A percentile compares a stretch with the other conserved stretches of the same genome.
Evolutionary conservation across 2,329 filamentous ascomycete genomes (phyloP).

Genomic region (Cladosporium oxysporum): DNA sequence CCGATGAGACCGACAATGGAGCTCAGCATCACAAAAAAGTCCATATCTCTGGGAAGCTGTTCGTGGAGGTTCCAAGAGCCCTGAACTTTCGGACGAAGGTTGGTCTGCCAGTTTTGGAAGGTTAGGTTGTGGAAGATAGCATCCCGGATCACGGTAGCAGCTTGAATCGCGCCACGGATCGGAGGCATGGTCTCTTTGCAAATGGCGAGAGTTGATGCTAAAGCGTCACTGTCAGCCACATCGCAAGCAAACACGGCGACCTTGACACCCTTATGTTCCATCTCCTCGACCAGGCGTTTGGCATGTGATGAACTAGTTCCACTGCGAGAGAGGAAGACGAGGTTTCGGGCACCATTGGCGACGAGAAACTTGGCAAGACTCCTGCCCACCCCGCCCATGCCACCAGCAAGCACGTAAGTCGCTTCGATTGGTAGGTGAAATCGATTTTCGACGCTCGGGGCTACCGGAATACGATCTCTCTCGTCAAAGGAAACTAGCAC

Average conservation of each 20-base stretch:
- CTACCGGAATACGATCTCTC: not conserved
- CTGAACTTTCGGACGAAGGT: slow-evolving; percentile 31
- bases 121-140: slow-evolving; percentile 30
- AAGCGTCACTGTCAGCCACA: not conserved
- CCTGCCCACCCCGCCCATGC: slow-evolving; percentile 4
- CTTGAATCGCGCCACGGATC: slow-evolving; percentile 31
- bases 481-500: too few relatives aligned
- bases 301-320: too few relatives aligned
- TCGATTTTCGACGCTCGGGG: not conserved
- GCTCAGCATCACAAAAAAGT: slow-evolving; percentile 37
- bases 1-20: slow-evolving; percentile 30
- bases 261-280: too few relatives aligned
- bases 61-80: slow-evolving; percentile 33
- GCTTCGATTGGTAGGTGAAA: not conserved
- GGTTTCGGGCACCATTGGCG: not conserved
- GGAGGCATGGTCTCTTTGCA: not conserved
- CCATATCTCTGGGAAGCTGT: slow-evolving; percentile 26
- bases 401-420: slow-evolving; percentile 5
- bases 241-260: too few relatives aligned
- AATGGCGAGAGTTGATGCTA: not conserved
- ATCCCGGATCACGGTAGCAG: slow-evolving; percentile 37
- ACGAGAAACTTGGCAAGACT: not conserved
- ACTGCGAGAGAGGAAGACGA: not conserved
- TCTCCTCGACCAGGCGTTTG: not conserved
- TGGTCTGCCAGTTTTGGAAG: slow-evolving; percentile 23